phyloP scores from a whole-genome alignment of 805 yeast species.

The Hanseniaspora lindneri region DNA sequence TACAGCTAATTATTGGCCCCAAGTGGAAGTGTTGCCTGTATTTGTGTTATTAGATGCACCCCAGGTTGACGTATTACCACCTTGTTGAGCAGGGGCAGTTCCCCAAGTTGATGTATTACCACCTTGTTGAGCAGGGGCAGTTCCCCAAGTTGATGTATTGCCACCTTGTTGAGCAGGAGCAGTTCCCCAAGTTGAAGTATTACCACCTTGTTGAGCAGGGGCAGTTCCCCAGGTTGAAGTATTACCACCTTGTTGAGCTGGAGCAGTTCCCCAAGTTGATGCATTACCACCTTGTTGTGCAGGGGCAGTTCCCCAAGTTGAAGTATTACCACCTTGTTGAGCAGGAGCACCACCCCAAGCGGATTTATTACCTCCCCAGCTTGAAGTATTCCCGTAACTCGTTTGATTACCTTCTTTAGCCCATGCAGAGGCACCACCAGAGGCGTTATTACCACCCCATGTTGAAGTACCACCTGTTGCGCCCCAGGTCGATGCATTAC shows the following conservation, averaged over 20 bases:
- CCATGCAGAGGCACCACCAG: constrained; percentile 39
- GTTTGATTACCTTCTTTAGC: constrained; percentile 38
- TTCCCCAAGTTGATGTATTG: background rate
- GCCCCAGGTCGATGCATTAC: constrained; percentile 23
- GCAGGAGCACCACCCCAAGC: constrained; percentile 14
- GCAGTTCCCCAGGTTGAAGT: constrained; percentile 6
- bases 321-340: constrained; percentile 32
- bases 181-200: background rate
- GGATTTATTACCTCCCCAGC: constrained; percentile 30
- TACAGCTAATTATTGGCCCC: constrained; percentile 5
- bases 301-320: constrained; percentile 33
- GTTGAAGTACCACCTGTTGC: constrained; percentile 25
- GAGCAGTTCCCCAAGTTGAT: constrained; percentile 31
- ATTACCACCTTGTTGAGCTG: constrained; percentile 19
- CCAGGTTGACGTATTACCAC: background rate
- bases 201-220: background rate
- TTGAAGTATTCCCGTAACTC: constrained; percentile 32
- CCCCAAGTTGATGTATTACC: background rate
- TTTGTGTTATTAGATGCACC: no score
- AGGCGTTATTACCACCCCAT: constrained; percentile 31
- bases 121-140: background rate
- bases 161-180: background rate
- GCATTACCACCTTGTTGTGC: constrained; percentile 27
- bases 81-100: background rate
- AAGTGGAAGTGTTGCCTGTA: background rate